phyloP scores from a whole-genome alignment of 345 rosid genomes.

The Eucalyptus dawsonii region DNA sequence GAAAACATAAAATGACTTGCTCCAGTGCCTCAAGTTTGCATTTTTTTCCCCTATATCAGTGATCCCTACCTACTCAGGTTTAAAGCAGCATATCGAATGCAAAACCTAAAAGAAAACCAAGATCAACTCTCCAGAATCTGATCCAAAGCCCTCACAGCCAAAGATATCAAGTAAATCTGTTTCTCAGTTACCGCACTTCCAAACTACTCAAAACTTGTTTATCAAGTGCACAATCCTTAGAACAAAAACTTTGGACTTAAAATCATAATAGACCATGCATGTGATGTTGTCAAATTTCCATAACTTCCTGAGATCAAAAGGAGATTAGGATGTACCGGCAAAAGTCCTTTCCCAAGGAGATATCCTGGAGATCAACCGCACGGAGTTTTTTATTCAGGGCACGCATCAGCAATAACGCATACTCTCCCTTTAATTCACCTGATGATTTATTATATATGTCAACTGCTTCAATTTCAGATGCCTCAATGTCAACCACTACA shows the following conservation, averaged over 20 bases:
- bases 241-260: neutral
- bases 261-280: neutral
- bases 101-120: neutral
- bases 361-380: constrained; percentile 41
- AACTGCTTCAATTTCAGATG: constrained; percentile 64
- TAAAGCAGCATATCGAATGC: neutral
- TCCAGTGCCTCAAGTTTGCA: neutral
- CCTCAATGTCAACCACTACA: constrained; percentile 34
- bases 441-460: constrained; percentile 44
- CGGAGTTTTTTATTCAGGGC: constrained; percentile 49
- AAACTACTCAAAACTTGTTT: neutral
- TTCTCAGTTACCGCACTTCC: neutral
- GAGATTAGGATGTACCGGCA: constrained; percentile 34
- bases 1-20: neutral
- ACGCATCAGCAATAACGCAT: constrained; percentile 51
- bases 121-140: neutral
- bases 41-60: neutral
- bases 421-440: constrained; percentile 39
- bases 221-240: neutral
- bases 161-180: neutral
- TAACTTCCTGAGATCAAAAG: neutral
- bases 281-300: neutral
- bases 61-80: neutral
- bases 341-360: constrained; percentile 53
- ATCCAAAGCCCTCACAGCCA: neutral